These are phyloP conservation scores for Coprinellus micaceus DNA, from an alignment of 768 basidiomycete species.

Conservation along the genomic window DNA sequence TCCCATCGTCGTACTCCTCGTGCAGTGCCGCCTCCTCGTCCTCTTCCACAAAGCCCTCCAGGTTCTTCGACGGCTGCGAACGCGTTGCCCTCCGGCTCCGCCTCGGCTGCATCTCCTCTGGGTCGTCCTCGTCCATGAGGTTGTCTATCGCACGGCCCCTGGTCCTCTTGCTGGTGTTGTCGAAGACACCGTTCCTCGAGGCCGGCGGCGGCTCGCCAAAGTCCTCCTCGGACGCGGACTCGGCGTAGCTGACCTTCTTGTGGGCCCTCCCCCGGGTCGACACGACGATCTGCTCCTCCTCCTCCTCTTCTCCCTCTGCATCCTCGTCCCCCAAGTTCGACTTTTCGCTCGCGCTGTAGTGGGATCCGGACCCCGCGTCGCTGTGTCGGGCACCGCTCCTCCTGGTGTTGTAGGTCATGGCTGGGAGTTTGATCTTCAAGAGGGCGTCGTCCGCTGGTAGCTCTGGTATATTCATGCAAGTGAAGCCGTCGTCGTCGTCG, in stretches of 20 bases:
- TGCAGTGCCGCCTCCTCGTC: background rate
- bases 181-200: background rate
- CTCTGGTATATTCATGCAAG: too few relatives aligned
- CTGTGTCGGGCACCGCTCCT: constrained; percentile 32
- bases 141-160: background rate
- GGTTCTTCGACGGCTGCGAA: constrained; percentile 11
- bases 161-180: background rate
- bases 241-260: constrained; percentile 27
- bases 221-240: constrained; percentile 21
- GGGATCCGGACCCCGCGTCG: constrained; percentile 43
- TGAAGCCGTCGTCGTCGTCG: background rate
- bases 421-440: constrained; percentile 27
- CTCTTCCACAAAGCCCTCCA: constrained; percentile 7
- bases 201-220: constrained; percentile 9
- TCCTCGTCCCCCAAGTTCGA: constrained; percentile 31
- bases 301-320: constrained; percentile 31
- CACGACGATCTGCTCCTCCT: constrained; percentile 21
- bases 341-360: constrained; percentile 48
- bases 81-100: constrained; percentile 2
- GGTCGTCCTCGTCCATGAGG: constrained; percentile 26
- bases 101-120: constrained; percentile 1
- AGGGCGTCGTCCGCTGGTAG: too few relatives aligned
- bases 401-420: constrained; percentile 23
- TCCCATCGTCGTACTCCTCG: background rate
- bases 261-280: constrained; percentile 14